Evolutionary conservation across 345 rosid genomes (phyloP), one percentile per base, ranked within the genome.

Genomic region (Pistacia integerrima): DNA sequence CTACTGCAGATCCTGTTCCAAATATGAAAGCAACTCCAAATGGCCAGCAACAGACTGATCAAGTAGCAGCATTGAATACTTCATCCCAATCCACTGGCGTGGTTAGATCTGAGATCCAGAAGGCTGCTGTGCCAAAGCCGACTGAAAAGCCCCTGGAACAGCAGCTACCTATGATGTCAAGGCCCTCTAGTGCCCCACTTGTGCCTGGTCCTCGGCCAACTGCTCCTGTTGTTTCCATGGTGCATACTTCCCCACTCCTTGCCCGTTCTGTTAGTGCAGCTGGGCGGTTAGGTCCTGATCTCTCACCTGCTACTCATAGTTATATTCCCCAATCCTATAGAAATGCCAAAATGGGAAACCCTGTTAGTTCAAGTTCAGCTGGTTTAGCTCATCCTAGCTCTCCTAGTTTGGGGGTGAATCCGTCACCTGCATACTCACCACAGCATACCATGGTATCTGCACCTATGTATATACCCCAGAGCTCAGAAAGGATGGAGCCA

Each of bases 151-250:
- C 85, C 36, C 3, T 46, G 46, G 79, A 74, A 16, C 84, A 79
- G 38, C 88, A 85, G 77, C 78, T 83, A 54, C 81, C 97, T 60
- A 78, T 78, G 70, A 79, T 88, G 86, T 87, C 97, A 48, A 93
- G 99, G 89, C 97, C 98, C 58, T 91, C 94, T 57, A 93, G 97
- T 85, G 94, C 97, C 78, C 97, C 99, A 54, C 73, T 93, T 60
- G 82, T 84, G 64, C 97, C 93, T 69, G 91, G 79, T 73, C 84
- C 78, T 48, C 80, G 88, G 74, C 87, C 87, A 57, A 73, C 88
- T 54, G 75, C 89, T 67, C 89, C 93, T 72, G 83, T 80, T 48
- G 82, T 82, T 64, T 85, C 98, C 68, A 28, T 84, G 82, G 88
- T 85, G 81, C 94, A 88, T 72, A 69, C 93, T 18, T 59, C 89